A percentile compares a stretch with the other conserved stretches of the same genome.
phyloP scores from a whole-genome alignment of 176 grass and related monocot genomes.

The Oryza brachyantha region DNA sequence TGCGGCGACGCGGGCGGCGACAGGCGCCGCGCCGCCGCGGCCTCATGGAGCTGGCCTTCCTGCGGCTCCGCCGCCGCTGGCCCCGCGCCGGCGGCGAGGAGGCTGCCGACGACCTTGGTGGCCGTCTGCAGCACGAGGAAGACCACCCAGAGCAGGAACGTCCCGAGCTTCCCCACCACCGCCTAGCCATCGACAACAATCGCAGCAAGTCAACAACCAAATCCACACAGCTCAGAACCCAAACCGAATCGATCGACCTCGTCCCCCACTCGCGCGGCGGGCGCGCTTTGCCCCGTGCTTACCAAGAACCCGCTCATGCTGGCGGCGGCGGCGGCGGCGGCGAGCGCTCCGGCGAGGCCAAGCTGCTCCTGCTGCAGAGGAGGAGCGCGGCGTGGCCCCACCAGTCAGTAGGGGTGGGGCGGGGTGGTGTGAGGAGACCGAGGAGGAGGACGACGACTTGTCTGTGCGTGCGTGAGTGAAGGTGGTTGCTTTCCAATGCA shows the following conservation, averaged over 20 bases:
- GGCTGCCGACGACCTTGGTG: conserved; percentile 46
- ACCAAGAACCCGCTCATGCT: conserved; percentile 54
- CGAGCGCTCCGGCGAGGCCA: neutral
- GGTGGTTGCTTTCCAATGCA: conserved; percentile 20
- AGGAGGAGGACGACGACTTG: conserved; percentile 8
- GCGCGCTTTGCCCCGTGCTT: neutral
- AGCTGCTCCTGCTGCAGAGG: neutral
- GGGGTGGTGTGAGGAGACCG: neutral
- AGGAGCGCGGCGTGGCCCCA: neutral
- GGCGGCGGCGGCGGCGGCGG: neutral
- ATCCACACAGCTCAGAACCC: neutral
- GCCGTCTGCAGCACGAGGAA: conserved; percentile 53
- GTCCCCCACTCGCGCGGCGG: too few relatives aligned
- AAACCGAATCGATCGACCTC: too few relatives aligned
- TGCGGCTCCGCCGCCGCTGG: conserved; percentile 13
- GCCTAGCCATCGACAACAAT: conserved; percentile 15
- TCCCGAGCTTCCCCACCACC: conserved; percentile 39
- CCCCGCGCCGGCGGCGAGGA: conserved; percentile 1
- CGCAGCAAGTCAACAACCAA: conserved; percentile 8
- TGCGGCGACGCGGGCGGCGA: conserved; percentile 37
- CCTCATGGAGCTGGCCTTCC: conserved; percentile 24
- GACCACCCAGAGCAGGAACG: conserved; percentile 50
- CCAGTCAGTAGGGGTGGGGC: neutral
- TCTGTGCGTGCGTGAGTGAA: neutral
- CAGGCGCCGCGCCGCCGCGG: conserved; percentile 7